Base-by-base conservation (phyloP, 441 rosid genomes). In the Pelargonium cotyledonis region DNA sequence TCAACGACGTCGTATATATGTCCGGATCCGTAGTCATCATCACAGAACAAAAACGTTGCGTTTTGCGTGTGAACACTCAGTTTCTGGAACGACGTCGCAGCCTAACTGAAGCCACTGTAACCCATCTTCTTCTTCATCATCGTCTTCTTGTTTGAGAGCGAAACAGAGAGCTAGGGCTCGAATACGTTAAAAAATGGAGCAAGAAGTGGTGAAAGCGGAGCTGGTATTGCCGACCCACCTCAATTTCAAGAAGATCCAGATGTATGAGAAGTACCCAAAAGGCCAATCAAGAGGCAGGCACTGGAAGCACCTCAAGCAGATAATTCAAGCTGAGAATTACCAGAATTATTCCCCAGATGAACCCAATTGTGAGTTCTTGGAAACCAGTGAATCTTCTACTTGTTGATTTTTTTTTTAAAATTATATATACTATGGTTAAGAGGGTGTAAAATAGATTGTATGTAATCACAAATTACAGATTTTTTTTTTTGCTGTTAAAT, bases 301-400 rank as follows among this genome's bases (percentile, higher is more conserved):
- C 41, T 94, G 97, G 95, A 94, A 94, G 78, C 96, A 91, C 69
- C 96, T 94, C 80, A 94, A 94, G 89, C 98, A 89, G 83, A 91
- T 94, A 68, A 85, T 94, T 75, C 98, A 91, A 74, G 90, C 98
- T 49, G 93, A 91, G 80, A 86, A 84, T 81, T 87, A 73, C 75
- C 89, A 83, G 3, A 83, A 73, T 61, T 80, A 68, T 65, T 81
- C 91, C 72, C 83, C 86, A 10, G 84, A 89, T 35, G 81, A 82
- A 64, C 86, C 96, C 82, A 85, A 84, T 69, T 93, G 97, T 88
- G 79, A 65, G 75, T 61, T 47, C 63, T 6, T 4, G 1, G 9
- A 49, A 31, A 40, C 55, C 55, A 6, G 11, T 12, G 1, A 5
- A 21, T 6, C 23, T 51, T 66, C 6, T 53, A 6, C 7, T 35